Evolutionary conservation across 805 yeast genomes (phyloP).

Genomic region (Candida wancherniae): DNA sequence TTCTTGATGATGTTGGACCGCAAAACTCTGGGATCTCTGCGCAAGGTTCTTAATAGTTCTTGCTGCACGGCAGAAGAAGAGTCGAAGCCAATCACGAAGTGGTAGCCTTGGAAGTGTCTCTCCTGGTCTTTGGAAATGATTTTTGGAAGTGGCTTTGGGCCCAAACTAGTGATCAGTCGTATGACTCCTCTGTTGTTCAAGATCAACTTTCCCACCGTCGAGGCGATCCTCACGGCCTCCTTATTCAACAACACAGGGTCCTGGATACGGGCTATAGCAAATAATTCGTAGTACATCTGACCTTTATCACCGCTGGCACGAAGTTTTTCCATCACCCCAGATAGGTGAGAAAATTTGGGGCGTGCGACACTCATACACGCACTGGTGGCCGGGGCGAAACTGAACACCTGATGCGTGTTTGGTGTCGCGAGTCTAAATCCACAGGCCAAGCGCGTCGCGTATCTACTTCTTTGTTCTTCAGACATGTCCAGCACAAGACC

Average conservation of each 20-base stretch:
- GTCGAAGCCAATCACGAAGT: slow-evolving; percentile 83
- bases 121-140: slow-evolving; percentile 83
- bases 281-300: slow-evolving; percentile 88
- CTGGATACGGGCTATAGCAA: slow-evolving; percentile 81
- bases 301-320: too few species aligned
- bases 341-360: slow-evolving; percentile 7
- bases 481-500: slow-evolving; percentile 41
- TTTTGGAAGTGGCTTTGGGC: slow-evolving; percentile 73
- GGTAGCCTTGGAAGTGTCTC: slow-evolving; percentile 84
- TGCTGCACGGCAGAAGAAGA: slow-evolving; percentile 81
- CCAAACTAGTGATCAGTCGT: slow-evolving; percentile 74
- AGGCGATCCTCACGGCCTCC: slow-evolving; percentile 40
- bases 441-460: slow-evolving; percentile 7
- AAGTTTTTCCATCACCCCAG: too few species aligned
- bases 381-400: not conserved
- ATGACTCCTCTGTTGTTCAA: slow-evolving; percentile 92
- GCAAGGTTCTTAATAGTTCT: slow-evolving; percentile 73
- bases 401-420: not conserved
- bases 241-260: slow-evolving; percentile 41
- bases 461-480: slow-evolving; percentile 2
- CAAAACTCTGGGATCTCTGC: slow-evolving; percentile 86
- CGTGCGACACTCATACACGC: slow-evolving; percentile 9
- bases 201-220: slow-evolving; percentile 75
- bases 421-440: slow-evolving; percentile 1
- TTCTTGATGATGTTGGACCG: slow-evolving; percentile 70